Evolutionary conservation across 768 basidiomycete genomes (phyloP).

Genomic region (Omphalotus guepiniiformis): DNA sequence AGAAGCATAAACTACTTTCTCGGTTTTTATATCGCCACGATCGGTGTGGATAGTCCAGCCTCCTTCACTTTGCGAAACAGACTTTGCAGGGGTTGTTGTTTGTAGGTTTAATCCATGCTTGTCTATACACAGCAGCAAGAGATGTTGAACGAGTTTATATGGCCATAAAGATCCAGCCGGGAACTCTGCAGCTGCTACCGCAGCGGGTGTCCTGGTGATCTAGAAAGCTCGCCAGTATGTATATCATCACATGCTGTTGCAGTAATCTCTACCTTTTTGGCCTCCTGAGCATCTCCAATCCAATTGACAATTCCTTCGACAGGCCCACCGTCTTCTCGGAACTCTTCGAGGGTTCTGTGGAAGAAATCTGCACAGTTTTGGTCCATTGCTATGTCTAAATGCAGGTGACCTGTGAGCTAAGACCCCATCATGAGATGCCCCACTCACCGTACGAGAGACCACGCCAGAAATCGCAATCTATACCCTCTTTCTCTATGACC

Average conservation of each 20-base stretch:
- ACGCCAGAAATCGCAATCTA: constrained; percentile 26
- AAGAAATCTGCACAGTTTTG: constrained; percentile 18
- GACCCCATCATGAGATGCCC: background rate
- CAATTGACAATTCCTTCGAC: constrained; percentile 20
- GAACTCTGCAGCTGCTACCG: constrained; percentile 12
- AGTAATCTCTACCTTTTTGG: constrained; percentile 17
- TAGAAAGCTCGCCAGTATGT: background rate
- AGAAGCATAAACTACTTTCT: constrained; percentile 39
- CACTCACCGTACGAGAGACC: constrained; percentile 20
- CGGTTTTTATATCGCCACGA: constrained; percentile 28
- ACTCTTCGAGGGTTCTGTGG: constrained; percentile 17
- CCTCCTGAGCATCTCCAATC: constrained; percentile 19
- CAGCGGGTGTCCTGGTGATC: constrained; percentile 8
- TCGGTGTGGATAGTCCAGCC: constrained; percentile 26
- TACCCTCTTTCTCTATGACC: constrained; percentile 16
- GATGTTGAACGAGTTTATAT: constrained; percentile 18
- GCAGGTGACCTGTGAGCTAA: background rate
- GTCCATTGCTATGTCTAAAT: constrained; percentile 17
- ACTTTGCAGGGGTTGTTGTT: constrained; percentile 19
- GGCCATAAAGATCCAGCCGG: constrained; percentile 18
- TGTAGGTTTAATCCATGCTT: constrained; percentile 25
- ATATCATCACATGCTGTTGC: background rate
- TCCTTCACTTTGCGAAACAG: background rate
- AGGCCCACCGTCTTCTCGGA: constrained; percentile 25
- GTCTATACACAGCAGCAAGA: constrained; percentile 18